Evolutionary conservation across 139 green algal species (phyloP), one percentile per base, ranked within the genome.

Genomic region (Chlamydomonas incerta): DNA sequence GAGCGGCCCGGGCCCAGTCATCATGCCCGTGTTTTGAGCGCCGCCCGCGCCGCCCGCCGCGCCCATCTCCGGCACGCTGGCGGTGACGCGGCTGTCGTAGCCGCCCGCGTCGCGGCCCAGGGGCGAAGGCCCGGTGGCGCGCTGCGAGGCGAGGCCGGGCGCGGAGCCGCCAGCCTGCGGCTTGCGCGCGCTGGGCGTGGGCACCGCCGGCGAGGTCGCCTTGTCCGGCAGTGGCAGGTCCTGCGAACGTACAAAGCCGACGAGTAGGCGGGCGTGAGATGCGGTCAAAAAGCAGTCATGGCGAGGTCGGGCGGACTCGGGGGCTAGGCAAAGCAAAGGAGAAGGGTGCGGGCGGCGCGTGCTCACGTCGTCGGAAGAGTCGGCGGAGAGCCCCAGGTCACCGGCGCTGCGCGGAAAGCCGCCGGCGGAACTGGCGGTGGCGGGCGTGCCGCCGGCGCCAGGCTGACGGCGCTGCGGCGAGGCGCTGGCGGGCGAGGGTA

Each of bases 361-460:
- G 31, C 80, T 77, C 34, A 85, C 80, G 37, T 77, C 80, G 20
- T 85, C 80, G 1, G 79, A 85, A 0, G 80, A 85, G 67, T 74
- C 66, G 5, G 20, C 57, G 13, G 62, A 73, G 2, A 77, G 28
- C 0, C 67, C 50, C 31, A 85, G 50, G 41, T 50, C 41, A 8
- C 41, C 41, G 8, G 41, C 41, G 41, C 41, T 8, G 41, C 41
- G 41, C 41, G 8, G 41, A 8, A 50, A 50, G 41, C 41, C 41
- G 41, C 41, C 41, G 41, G 41, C 41, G 41, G 41, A 50, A 8
- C 41, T 50, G 41, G 6, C 41, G 41, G 41, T 50, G 41, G 41
- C 41, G 41, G 41, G 41, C 5, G 41, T 50, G 41, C 41, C 41
- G 41, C 41, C 41, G 41, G 41, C 41, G 41, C n/a, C n/a, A n/a